These are phyloP conservation scores for Pichia ethanolica DNA, from an alignment of 805 yeast species.

Conservation along the genomic window DNA sequence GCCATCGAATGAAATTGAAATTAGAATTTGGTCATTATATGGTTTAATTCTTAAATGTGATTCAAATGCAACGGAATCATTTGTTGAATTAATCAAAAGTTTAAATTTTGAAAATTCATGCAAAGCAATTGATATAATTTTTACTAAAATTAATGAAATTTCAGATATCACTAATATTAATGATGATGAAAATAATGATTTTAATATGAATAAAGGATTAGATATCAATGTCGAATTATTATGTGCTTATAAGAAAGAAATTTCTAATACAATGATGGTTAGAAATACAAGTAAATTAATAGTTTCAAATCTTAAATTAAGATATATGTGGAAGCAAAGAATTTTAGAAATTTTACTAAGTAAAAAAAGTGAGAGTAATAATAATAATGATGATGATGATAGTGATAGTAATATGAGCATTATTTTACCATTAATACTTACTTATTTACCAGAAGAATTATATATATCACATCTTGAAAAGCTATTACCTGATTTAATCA, in stretches of 20 bases:
- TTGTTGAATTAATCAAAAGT: constrained; percentile 2
- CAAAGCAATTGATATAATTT: constrained; percentile 8
- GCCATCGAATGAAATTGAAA: background rate
- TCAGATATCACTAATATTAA: background rate
- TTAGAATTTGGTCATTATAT: constrained; percentile 10
- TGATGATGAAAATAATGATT: background rate
- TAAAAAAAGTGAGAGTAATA: constrained; percentile 4
- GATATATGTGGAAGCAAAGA: constrained; percentile 73
- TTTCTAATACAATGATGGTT: constrained; percentile 1
- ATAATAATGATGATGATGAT: too few relatives aligned
- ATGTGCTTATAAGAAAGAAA: constrained; percentile 4
- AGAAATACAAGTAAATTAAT: constrained; percentile 14
- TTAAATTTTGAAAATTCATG: background rate
- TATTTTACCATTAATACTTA: constrained; percentile 66
- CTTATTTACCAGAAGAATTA: constrained; percentile 36
- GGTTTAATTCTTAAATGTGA: constrained; percentile 13
- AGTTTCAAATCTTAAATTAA: constrained; percentile 50
- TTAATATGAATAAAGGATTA: background rate
- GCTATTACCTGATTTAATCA: constrained; percentile 9
- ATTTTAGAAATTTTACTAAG: constrained; percentile 59
- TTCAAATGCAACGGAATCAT: constrained; percentile 1
- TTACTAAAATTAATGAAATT: constrained; percentile 8
- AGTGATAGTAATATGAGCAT: constrained; percentile 26
- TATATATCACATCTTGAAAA: constrained; percentile 6
- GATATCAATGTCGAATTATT: background rate